Evolutionary conservation across 2,329 filamentous ascomycete genomes (phyloP).

Genomic region (Fusarium sp.): DNA sequence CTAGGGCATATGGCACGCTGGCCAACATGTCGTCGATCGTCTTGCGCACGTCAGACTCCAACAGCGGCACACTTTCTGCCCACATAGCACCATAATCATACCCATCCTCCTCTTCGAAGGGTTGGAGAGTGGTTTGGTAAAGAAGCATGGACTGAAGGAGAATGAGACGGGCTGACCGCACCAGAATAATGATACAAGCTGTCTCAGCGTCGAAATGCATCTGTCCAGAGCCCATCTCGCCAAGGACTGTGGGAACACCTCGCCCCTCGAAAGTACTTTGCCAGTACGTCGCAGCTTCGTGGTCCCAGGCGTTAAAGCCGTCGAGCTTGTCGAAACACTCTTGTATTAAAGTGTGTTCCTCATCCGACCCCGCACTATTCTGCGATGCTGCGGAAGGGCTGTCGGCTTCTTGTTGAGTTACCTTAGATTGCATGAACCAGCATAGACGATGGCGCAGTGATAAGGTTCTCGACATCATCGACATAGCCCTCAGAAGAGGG

Average conservation of each 20-base stretch:
- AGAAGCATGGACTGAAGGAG: slow-evolving; percentile 51
- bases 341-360: slow-evolving; percentile 29
- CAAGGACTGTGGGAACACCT: slow-evolving; percentile 48
- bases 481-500: slow-evolving; percentile 51
- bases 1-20: slow-evolving; percentile 53
- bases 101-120: background rate
- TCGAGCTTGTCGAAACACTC: slow-evolving; percentile 51
- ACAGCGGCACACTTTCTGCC: slow-evolving; percentile 33
- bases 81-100: slow-evolving; percentile 29
- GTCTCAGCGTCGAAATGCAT: slow-evolving; percentile 52
- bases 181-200: slow-evolving; percentile 53
- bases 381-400: background rate
- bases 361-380: background rate
- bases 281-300: slow-evolving; percentile 53
- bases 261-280: slow-evolving; percentile 51
- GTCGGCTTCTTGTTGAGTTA: background rate
- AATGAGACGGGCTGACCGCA: slow-evolving; percentile 53
- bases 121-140: slow-evolving; percentile 42
- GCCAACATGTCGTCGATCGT: slow-evolving; percentile 53
- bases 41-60: slow-evolving; percentile 46
- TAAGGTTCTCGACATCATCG: slow-evolving; percentile 51
- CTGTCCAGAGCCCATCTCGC: slow-evolving; percentile 40
- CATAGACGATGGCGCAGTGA: slow-evolving; percentile 37
- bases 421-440: slow-evolving; percentile 15
- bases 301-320: slow-evolving; percentile 52